phyloP scores from a whole-genome alignment of 176 grass and related monocot genomes.

The Pharus latifolius region DNA sequence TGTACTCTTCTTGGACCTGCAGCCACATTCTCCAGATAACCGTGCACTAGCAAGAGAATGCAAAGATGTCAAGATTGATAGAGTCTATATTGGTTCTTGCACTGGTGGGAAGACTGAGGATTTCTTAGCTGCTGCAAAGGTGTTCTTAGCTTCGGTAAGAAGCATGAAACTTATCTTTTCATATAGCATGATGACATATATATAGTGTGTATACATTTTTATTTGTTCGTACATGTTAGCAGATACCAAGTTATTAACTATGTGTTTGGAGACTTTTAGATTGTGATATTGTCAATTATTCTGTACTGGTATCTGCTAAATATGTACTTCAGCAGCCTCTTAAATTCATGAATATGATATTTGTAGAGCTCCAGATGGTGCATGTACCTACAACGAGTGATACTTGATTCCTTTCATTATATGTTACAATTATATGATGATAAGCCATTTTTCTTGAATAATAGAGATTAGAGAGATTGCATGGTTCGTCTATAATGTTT shows the following conservation, averaged over 20 bases:
- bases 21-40: constrained; percentile 99
- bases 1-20: constrained; percentile 5
- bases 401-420: too few species aligned
- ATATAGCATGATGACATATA: neutral
- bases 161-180: constrained; percentile 12
- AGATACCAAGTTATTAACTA: neutral
- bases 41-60: constrained; percentile 91
- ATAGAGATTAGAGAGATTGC: too few species aligned
- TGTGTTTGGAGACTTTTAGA: neutral
- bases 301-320: neutral
- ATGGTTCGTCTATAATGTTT: too few species aligned
- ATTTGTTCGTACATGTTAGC: neutral
- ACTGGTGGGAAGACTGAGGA: constrained; percentile 95
- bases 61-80: constrained; percentile 88
- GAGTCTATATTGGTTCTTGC: constrained; percentile 97
- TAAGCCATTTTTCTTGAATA: too few species aligned
- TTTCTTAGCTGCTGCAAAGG: constrained; percentile 83
- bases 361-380: neutral
- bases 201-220: neutral
- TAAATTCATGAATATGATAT: too few species aligned
- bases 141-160: constrained; percentile 87
- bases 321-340: too few species aligned
- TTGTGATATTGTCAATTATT: neutral
- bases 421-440: too few species aligned
- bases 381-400: neutral